Conservation (phyloP, 2,329 filamentous ascomycete genomes). For the Fusarium sororula region DNA sequence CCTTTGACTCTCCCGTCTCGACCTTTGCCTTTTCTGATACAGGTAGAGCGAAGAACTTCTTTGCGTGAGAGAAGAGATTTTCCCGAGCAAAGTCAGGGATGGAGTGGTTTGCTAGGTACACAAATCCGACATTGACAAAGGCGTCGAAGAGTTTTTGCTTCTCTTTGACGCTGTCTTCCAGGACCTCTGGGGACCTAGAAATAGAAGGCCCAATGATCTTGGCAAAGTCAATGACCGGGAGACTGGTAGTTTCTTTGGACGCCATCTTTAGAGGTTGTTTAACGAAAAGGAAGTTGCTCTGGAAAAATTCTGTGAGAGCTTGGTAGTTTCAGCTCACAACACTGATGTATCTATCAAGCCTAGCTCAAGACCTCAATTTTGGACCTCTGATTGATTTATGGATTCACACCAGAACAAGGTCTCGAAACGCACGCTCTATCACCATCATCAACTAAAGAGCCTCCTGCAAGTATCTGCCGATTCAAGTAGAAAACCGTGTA, state of each 20-base stretch:
- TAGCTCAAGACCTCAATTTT: not conserved
- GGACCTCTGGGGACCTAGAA: not conserved
- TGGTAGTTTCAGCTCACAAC: rapidly evolving
- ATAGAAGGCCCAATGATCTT: not conserved
- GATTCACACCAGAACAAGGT: too few species aligned
- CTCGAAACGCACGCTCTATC: not conserved
- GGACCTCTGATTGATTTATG: not conserved
- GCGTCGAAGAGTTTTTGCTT: not conserved
- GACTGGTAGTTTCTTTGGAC: not conserved
- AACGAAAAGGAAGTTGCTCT: rapidly evolving
- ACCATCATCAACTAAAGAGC: not conserved
- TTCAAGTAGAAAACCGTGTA: not conserved
- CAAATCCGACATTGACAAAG: not conserved
- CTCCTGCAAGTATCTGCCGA: not conserved
- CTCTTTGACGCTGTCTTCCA: not conserved
- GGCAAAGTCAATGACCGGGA: not conserved
- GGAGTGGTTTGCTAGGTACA: not conserved
- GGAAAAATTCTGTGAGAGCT: too few species aligned
- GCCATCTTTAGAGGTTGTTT: not conserved
- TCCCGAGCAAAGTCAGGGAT: not conserved
- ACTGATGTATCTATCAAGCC: not conserved
- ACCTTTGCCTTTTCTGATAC: not conserved
- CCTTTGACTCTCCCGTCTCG: not conserved
- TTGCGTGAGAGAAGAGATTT: not conserved
- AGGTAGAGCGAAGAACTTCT: not conserved